Base-by-base conservation (phyloP, 805 yeast species). In the Schwanniomyces yamadae region DNA sequence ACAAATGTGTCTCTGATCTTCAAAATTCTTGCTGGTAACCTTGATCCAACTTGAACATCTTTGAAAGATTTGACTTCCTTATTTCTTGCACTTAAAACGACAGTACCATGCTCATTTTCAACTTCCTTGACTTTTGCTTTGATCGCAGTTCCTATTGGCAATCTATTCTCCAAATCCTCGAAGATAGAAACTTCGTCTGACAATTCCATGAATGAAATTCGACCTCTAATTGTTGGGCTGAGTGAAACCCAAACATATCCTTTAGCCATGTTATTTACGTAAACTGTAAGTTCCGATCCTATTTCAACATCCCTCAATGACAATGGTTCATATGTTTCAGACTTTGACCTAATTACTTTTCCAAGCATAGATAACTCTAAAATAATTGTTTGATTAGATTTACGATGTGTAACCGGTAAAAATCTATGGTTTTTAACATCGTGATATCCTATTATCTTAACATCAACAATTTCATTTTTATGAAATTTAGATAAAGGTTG, bases 91-190 rank as follows among this genome's bases (percentile, higher is more conserved):
- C 76, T 65, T 27, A 81, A 68, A 18, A 60, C 54, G 14, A 78
- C 62, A n/a, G 66, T 42, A 34, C 75, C 73, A 48, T 71, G 78
- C 36, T 77, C 80, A 17, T 59, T 43, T 42, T 82, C 88, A 34
- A 76, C 54, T 9, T 69, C 65, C 21, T 69, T 62, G 11, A 85
- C 83, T 22, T 59, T 69, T 14, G 80, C 80, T 40, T 72, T 64
- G 37, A 88, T 47, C 6, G 89, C 89, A 40, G 79, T 59, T 15
- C 96, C 96, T 34, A 84, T 55, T 22, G 95, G 91, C 56, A 70
- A 81, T 24, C 66, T 63, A n/a, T 68, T 68, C 13, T 75, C 79
- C 32, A 84, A 54, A 33, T 77, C 66, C 12, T 63, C 66, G 42
- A 73, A 66, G 2, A 67, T 53, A 1, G 69, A 52, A n/a, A 69